Evolutionary conservation across 305 asterid species (phyloP).

Genomic region (Fraxinus greggii): DNA sequence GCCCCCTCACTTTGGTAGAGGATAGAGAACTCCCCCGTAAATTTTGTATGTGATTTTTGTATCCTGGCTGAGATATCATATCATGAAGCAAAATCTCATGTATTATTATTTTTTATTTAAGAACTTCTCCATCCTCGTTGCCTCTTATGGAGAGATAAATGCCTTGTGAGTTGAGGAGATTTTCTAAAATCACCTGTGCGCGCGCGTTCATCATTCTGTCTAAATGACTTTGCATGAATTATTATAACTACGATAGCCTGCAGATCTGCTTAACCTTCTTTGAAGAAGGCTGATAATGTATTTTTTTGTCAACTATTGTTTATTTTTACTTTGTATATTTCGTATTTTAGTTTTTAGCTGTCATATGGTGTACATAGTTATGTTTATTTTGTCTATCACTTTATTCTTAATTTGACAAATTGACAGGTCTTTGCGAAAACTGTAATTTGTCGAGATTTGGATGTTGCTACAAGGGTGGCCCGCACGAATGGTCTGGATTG

Average conservation of each 20-base stretch:
- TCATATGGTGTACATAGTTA: slow-evolving; percentile 9
- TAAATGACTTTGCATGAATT: not conserved
- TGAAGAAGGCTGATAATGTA: not conserved
- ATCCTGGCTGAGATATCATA: not conserved
- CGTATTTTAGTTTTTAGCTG: slow-evolving; percentile 21
- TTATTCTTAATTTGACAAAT: slow-evolving; percentile 21
- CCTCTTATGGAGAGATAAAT: slow-evolving; percentile 3
- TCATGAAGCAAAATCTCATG: not conserved
- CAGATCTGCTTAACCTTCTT: not conserved
- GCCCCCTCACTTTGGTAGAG: not conserved
- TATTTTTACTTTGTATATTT: not conserved
- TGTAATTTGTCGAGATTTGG: slow-evolving; percentile 91
- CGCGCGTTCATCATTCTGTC: not conserved
- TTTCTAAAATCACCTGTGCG: not conserved
- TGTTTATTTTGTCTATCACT: slow-evolving; percentile 17
- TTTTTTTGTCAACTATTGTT: not conserved
- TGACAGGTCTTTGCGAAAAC: slow-evolving; percentile 86
- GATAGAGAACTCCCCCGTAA: not conserved
- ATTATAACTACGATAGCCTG: not conserved
- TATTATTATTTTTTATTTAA: not conserved
- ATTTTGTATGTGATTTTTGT: not conserved
- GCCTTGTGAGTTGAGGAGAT: not conserved
- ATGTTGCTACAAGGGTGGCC: slow-evolving; percentile 94
- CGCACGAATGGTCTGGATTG: slow-evolving; percentile 88
- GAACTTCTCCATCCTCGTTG: not conserved